Evolutionary conservation across 805 yeast genomes (phyloP).

Genomic region (Metschnikowia borealis): DNA sequence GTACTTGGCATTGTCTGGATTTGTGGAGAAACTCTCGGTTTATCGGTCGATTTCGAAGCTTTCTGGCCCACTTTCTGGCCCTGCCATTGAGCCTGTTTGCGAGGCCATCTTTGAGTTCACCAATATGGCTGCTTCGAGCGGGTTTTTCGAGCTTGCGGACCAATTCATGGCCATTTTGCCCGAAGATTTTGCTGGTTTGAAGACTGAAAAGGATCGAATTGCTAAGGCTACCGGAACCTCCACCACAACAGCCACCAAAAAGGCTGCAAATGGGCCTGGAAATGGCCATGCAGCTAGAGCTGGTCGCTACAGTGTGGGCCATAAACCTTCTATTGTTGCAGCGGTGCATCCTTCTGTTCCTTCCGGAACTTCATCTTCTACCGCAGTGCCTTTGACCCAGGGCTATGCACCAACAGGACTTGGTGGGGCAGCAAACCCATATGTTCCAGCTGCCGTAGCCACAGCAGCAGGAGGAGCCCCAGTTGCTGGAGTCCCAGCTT

Average conservation of each 20-base stretch:
- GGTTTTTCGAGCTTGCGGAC: conserved; percentile 78
- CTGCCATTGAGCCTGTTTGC: conserved; percentile 48
- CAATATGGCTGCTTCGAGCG: conserved; percentile 71
- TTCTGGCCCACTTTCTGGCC: conserved; percentile 34
- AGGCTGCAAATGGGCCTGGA: not conserved
- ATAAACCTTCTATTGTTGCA: not conserved
- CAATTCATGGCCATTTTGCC: conserved; percentile 70
- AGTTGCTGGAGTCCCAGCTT: conserved; percentile 10
- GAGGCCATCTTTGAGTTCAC: conserved; percentile 77
- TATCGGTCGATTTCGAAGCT: conserved; percentile 52
- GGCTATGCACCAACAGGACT: not conserved
- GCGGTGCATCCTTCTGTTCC: not conserved
- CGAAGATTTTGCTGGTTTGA: conserved; percentile 63
- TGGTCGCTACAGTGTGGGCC: not conserved
- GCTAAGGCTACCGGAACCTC: conserved; percentile 53
- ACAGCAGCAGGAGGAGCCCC: no score
- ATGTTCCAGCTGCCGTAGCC: conserved; percentile 12
- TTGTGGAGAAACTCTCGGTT: conserved; percentile 79
- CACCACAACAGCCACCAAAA: not conserved
- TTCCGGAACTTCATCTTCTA: not conserved
- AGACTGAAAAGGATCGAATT: conserved; percentile 74
- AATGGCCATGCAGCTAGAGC: conserved; percentile 1
- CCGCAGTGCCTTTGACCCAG: not conserved
- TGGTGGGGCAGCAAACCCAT: conserved; percentile 1
- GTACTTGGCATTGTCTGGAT: conserved; percentile 71